These are phyloP conservation scores for Corchorus capsularis DNA, from an alignment of 345 rosid species.

Conservation along the genomic window DNA sequence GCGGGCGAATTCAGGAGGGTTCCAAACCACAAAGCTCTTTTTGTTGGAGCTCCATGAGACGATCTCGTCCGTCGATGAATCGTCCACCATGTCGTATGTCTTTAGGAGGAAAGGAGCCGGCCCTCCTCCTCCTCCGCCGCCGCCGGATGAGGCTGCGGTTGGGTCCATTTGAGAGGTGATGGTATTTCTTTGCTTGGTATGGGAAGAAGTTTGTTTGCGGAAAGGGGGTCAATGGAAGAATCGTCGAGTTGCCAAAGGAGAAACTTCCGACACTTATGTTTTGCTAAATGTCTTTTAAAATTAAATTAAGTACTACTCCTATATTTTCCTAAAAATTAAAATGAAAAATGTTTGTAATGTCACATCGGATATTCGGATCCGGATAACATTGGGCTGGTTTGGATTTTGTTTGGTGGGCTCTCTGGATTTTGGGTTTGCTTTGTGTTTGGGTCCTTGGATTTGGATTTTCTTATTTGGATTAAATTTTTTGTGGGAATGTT, in stretches of 20 bases:
- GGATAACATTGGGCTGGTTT: too few relatives aligned
- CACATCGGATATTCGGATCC: too few relatives aligned
- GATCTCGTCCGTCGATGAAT: constrained; percentile 71
- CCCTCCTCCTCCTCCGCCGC: constrained; percentile 60
- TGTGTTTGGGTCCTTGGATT: too few relatives aligned
- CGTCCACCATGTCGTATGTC: constrained; percentile 94
- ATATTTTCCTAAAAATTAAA: too few relatives aligned
- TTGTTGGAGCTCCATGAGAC: constrained; percentile 79
- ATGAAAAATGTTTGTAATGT: too few relatives aligned
- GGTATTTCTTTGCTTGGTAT: too few relatives aligned
- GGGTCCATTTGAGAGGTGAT: constrained; percentile 4
- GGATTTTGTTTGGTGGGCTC: too few relatives aligned
- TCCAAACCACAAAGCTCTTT: constrained; percentile 90
- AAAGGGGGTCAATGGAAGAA: not conserved
- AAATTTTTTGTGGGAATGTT: too few relatives aligned
- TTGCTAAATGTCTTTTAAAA: too few relatives aligned
- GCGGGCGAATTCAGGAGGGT: constrained; percentile 83
- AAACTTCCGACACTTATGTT: not conserved
- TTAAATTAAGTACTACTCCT: too few relatives aligned
- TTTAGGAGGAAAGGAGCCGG: constrained; percentile 84
- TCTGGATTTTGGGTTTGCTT: too few relatives aligned
- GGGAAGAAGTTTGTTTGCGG: not conserved
- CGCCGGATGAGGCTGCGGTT: constrained; percentile 15
- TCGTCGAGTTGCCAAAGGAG: not conserved
- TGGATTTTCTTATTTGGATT: too few relatives aligned